These are phyloP conservation scores for Xerophyta viscosa DNA, from an alignment of 106 monocot species.

Conservation along the genomic window DNA sequence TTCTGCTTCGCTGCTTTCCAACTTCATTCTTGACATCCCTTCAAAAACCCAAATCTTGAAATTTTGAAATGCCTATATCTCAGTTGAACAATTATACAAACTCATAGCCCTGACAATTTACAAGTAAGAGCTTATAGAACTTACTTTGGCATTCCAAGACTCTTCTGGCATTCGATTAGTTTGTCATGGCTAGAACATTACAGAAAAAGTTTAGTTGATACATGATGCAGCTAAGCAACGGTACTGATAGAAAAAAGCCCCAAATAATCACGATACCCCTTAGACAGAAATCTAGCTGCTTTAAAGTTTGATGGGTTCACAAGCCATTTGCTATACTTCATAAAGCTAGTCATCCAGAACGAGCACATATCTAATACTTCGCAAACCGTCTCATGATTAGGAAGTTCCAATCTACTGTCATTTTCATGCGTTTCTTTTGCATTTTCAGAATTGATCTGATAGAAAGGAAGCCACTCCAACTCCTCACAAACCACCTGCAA, in stretches of 20 bases:
- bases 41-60: too few relatives aligned
- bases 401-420: slow-evolving; percentile 26
- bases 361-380: slow-evolving; percentile 73
- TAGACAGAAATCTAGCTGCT: slow-evolving; percentile 82
- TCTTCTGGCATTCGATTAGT: slow-evolving; percentile 58
- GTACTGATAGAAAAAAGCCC: too few relatives aligned
- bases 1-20: slow-evolving; percentile 10
- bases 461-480: too few relatives aligned
- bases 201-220: too few relatives aligned
- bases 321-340: slow-evolving; percentile 86
- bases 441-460: slow-evolving; percentile 22
- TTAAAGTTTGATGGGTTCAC: slow-evolving; percentile 91
- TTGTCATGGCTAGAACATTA: slow-evolving; percentile 52
- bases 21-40: slow-evolving; percentile 26
- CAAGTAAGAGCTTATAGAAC: slow-evolving; percentile 4
- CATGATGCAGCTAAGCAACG: too few relatives aligned
- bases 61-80: too few relatives aligned
- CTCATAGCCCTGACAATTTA: too few relatives aligned
- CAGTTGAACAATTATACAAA: too few relatives aligned
- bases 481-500: slow-evolving; percentile 84
- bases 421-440: slow-evolving; percentile 25
- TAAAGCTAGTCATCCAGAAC: slow-evolving; percentile 94
- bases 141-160: too few relatives aligned
- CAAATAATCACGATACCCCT: slow-evolving; percentile 48
- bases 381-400: slow-evolving; percentile 37